These are phyloP conservation scores for Kwoniella bestiolae DNA, from an alignment of 768 basidiomycete species.

Conservation along the genomic window DNA sequence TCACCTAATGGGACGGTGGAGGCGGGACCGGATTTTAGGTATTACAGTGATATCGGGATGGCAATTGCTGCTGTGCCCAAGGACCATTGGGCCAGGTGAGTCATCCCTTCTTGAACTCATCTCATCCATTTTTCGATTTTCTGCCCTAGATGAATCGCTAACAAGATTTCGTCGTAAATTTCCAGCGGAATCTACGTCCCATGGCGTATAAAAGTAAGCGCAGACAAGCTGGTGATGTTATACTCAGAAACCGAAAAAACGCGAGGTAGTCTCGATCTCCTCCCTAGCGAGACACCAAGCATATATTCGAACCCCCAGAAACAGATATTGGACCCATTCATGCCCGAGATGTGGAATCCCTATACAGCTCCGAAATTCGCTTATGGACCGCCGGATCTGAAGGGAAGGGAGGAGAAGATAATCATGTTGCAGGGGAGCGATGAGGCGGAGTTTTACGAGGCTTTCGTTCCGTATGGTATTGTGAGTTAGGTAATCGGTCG, in stretches of 20 bases:
- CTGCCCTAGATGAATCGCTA: no score
- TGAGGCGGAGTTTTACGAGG: background rate
- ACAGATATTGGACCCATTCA: constrained; percentile 5
- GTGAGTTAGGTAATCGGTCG: constrained; percentile 7
- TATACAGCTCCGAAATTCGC: constrained; percentile 15
- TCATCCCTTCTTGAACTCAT: background rate
- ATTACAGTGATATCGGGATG: constrained; percentile 16
- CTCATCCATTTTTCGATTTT: background rate
- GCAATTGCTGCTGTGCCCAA: constrained; percentile 20
- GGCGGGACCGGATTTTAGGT: background rate
- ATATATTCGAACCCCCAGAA: constrained; percentile 4
- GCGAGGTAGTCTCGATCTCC: background rate
- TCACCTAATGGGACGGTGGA: background rate
- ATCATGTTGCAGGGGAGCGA: constrained; percentile 10
- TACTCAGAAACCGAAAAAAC: no score
- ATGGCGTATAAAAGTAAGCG: background rate
- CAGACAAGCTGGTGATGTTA: background rate
- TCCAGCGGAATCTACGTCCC: background rate
- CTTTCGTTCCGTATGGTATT: constrained; percentile 9
- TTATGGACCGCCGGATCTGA: constrained; percentile 9
- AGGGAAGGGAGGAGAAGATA: constrained; percentile 17
- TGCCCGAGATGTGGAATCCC: constrained; percentile 5
- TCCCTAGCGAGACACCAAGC: constrained; percentile 3
- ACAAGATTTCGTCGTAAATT: no score
- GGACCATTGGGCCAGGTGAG: constrained; percentile 31